Evolutionary conservation across 2,329 filamentous ascomycete genomes (phyloP).

Genomic region (Exophiala alcalophila): DNA sequence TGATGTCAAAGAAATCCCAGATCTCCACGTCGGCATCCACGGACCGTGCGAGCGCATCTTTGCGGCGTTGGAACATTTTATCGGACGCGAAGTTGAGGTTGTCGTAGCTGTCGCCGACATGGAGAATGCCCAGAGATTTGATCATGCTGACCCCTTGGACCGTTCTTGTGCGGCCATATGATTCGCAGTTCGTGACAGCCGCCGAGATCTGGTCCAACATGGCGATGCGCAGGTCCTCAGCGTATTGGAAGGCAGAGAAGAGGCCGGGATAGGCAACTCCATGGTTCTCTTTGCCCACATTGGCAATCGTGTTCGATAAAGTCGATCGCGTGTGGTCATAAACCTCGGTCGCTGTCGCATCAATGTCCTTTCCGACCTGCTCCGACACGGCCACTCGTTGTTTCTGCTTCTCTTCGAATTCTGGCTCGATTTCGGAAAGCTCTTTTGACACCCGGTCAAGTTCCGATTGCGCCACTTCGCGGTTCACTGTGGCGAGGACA

Average conservation of each 20-base stretch:
- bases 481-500: slow-evolving; percentile 79
- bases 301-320: slow-evolving; percentile 70
- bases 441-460: slow-evolving; percentile 78
- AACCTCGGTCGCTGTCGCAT: slow-evolving; percentile 78
- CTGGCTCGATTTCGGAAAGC: slow-evolving; percentile 76
- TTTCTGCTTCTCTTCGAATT: slow-evolving; percentile 78
- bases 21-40: slow-evolving; percentile 85
- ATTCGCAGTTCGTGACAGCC: slow-evolving; percentile 76
- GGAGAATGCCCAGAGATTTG: slow-evolving; percentile 80
- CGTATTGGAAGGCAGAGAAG: slow-evolving; percentile 82
- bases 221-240: slow-evolving; percentile 85
- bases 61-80: slow-evolving; percentile 86
- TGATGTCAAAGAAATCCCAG: slow-evolving; percentile 89
- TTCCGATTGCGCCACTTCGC: slow-evolving; percentile 80
- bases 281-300: slow-evolving; percentile 72
- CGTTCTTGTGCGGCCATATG: slow-evolving; percentile 75
- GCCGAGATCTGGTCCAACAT: slow-evolving; percentile 86
- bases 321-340: slow-evolving; percentile 78
- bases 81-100: slow-evolving; percentile 86
- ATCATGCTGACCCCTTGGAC: slow-evolving; percentile 80
- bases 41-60: slow-evolving; percentile 76
- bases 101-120: slow-evolving; percentile 82
- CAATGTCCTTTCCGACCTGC: slow-evolving; percentile 75
- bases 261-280: slow-evolving; percentile 84
- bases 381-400: slow-evolving; percentile 77